These are phyloP conservation scores for Leavenworthia alabamica DNA, from an alignment of 345 rosid genomes.

Conservation along the genomic window DNA sequence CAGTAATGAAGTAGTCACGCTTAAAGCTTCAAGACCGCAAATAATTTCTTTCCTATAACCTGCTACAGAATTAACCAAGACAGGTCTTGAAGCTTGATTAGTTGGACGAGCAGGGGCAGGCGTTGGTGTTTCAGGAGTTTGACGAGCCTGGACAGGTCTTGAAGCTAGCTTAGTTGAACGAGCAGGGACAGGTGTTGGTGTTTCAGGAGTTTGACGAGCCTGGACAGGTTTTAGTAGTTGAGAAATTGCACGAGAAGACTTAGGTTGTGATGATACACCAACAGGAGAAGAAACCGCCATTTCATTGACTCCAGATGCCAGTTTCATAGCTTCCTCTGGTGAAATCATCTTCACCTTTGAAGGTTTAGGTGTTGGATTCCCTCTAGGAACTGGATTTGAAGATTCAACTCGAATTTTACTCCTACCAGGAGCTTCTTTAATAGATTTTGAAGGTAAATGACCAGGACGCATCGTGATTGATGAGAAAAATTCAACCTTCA, in stretches of 20 bases:
- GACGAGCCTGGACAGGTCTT: too few species aligned
- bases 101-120: too few species aligned
- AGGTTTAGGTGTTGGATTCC: not conserved
- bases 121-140: too few species aligned
- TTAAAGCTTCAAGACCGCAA: conserved; percentile 19
- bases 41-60: not conserved
- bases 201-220: not conserved
- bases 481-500: not conserved
- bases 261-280: not conserved
- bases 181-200: not conserved
- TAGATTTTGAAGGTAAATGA: conserved; percentile 17
- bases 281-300: not conserved
- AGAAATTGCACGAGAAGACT: not conserved
- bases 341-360: conserved; percentile 23
- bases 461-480: not conserved
- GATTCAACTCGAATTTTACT: conserved; percentile 26
- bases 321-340: conserved; percentile 15
- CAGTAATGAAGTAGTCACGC: not conserved
- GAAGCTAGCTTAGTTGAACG: too few species aligned
- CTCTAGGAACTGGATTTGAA: conserved; percentile 23
- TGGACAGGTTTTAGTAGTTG: not conserved
- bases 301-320: not conserved
- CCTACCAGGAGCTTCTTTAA: conserved; percentile 28
- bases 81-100: not conserved
- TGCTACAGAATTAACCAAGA: not conserved